Base-by-base conservation (phyloP, 2,329 filamentous ascomycete species). In the Exophiala oligosperma region DNA sequence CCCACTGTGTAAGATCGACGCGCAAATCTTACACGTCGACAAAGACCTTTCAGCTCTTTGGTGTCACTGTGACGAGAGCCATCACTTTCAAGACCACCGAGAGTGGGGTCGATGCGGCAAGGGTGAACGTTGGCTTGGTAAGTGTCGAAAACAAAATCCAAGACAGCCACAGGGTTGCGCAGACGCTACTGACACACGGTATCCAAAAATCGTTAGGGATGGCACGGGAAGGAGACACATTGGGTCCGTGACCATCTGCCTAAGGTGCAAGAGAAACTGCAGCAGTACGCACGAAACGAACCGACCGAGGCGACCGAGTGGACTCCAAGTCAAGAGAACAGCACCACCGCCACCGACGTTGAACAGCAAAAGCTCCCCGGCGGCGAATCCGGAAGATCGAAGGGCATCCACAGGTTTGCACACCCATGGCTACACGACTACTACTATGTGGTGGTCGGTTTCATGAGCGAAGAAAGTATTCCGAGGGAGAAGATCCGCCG, bases 361-460 rank as follows among this genome's bases (percentile, higher is more conserved):
- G 14, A 50, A 54, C 14, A 40, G 32, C 46, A 48, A 29, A 32
- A 26, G 7, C n/a, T 14, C 12, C 46, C 46, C 23, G n/a, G 14
- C 23, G n/a, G 14, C 9, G 26, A 48, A 2, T 29, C 28, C 1
- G 28, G 24, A 51, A 51, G 14, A n/a, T 35, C 21, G 43, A 49
- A 35, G 12, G 43, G 12, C 17, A 44, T 54, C 1, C 56, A 46
- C 6, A 49, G 46, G 28, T n/a, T 40, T 1, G 56, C 47, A 21
- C 56, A 58, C 28, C 56, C 56, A 11, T 58, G 56, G 56, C 56
- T 50, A 23, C 17, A 54, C 4, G 56, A 58, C 29, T 58, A 58
- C 46, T 50, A 58, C n/a, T 58, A 58, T 24, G 38, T 58, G 9
- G 56, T 58, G 23, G 56, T 54, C 7, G 56, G 56, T 23, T 49